phyloP scores from a whole-genome alignment of 306 rosid species.

The Fragaria iinumae region DNA sequence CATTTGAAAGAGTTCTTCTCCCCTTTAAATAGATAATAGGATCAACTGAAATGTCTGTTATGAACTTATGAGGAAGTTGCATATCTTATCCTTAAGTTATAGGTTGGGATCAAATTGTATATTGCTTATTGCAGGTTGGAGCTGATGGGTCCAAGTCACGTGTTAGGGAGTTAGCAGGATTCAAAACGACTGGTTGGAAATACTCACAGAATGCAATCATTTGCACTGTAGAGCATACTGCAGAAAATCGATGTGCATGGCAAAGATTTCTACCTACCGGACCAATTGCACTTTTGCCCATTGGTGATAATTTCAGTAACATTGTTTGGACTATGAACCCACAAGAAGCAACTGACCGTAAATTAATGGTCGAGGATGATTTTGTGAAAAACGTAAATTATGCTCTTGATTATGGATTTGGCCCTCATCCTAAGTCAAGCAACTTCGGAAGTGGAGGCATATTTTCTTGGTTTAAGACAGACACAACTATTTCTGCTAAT shows the following conservation, averaged over 20 bases:
- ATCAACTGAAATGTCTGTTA: neutral
- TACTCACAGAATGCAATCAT: conserved; percentile 90
- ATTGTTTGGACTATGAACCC: conserved; percentile 98
- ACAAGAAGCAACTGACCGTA: conserved; percentile 55
- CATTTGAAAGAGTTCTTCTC: conserved; percentile 21
- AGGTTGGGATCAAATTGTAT: conserved; percentile 20
- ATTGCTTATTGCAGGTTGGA: conserved; percentile 63
- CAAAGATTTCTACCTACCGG: conserved; percentile 89
- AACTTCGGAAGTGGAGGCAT: conserved; percentile 42
- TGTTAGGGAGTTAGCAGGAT: conserved; percentile 79
- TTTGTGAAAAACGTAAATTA: conserved; percentile 62
- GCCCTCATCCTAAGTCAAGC: conserved; percentile 67
- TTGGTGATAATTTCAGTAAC: conserved; percentile 80
- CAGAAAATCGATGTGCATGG: conserved; percentile 78
- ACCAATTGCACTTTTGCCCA: conserved; percentile 88
- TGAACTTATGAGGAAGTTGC: neutral
- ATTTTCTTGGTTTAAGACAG: conserved; percentile 69
- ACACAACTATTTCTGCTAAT: conserved; percentile 40
- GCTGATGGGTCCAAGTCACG: conserved; percentile 92
- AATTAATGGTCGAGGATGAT: conserved; percentile 47
- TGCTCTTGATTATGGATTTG: conserved; percentile 74
- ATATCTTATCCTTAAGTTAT: conserved; percentile 15
- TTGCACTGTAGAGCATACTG: conserved; percentile 78
- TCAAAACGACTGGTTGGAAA: conserved; percentile 87
- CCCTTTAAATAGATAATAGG: neutral